phyloP scores from a whole-genome alignment of 164 flowering plant species.

The Magnolia sinica region DNA sequence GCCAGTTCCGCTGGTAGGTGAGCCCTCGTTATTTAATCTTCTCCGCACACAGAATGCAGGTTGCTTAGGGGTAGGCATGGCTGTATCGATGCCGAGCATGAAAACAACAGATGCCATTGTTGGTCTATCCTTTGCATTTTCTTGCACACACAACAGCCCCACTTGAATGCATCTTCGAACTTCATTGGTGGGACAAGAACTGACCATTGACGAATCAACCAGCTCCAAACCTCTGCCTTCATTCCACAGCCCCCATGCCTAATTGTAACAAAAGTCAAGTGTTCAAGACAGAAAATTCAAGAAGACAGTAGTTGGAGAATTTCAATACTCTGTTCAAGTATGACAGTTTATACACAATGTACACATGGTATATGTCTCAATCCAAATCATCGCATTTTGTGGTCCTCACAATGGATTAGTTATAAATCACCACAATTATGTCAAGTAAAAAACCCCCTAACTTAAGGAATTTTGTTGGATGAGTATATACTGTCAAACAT shows the following conservation, averaged over 20 bases:
- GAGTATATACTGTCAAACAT: too few relatives aligned
- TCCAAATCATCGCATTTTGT: not conserved
- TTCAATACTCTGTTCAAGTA: not conserved
- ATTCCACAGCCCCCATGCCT: slow-evolving; percentile 13
- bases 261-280: not conserved
- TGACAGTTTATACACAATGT: not conserved
- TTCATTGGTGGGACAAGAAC: not conserved
- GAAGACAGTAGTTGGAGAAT: too few relatives aligned
- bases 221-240: slow-evolving; percentile 11
- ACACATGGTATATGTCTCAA: not conserved
- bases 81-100: slow-evolving; percentile 8
- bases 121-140: slow-evolving; percentile 6
- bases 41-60: slow-evolving; percentile 1
- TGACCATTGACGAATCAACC: not conserved
- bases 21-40: not conserved
- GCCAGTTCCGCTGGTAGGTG: slow-evolving; percentile 7
- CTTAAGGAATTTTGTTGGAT: not conserved
- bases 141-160: slow-evolving; percentile 15
- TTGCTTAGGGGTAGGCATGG: not conserved
- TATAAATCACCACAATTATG: not conserved
- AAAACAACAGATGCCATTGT: slow-evolving; percentile 9
- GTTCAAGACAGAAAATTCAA: not conserved
- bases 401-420: not conserved
- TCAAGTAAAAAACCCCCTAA: not conserved
- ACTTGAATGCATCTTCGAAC: slow-evolving; percentile 18